Evolutionary conservation across 2,329 filamentous ascomycete species (phyloP), one percentile per base, ranked within the genome.

Genomic region (Fusarium verrucosum): DNA sequence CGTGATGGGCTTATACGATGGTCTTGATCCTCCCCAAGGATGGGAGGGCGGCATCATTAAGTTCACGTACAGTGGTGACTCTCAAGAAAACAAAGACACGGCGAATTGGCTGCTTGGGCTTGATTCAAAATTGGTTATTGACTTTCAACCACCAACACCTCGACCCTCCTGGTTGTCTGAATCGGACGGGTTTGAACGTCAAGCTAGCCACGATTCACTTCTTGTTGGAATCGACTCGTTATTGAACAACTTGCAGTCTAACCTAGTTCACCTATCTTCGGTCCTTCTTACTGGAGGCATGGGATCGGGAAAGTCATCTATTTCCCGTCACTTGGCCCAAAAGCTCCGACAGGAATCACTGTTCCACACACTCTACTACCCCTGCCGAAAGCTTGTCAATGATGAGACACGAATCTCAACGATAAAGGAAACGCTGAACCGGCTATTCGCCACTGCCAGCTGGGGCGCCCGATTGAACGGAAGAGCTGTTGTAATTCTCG

Each of bases 381-480:
- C 92, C 1, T 98, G 94, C 70, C 87, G 91, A 25, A 94, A 91
- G 62, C 82, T 97, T 5, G 89, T 97, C 25, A 97, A 91, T 2
- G 94, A 98, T 60, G 95, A 99, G 75, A 96, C 89, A 35, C 86
- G 94, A 56, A 87, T 97, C 14, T 91, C 92, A 4, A 92, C 91
- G 0, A 92, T 99, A 77, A 97, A 96, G 73, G 94, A 98, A 72
- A 95, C 88, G 0, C 79, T 99, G 7, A 89, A 87, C 46, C 87
- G 92, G 16, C 78, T 96, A 3, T 98, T 99, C 74, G 92, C 95
- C 82, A 85, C 87, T 19, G 95, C 95, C 4, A 90, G 91, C 37
- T 99, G 95, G 95, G 93, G 92, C 33, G 92, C 94, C 32, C 86
- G 94, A 58, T 83, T 95, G 1, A 94, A 93, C 20, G 95, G 95